Base-by-base conservation (phyloP, 768 basidiomycete species). In the Chalciporus piperatus region DNA sequence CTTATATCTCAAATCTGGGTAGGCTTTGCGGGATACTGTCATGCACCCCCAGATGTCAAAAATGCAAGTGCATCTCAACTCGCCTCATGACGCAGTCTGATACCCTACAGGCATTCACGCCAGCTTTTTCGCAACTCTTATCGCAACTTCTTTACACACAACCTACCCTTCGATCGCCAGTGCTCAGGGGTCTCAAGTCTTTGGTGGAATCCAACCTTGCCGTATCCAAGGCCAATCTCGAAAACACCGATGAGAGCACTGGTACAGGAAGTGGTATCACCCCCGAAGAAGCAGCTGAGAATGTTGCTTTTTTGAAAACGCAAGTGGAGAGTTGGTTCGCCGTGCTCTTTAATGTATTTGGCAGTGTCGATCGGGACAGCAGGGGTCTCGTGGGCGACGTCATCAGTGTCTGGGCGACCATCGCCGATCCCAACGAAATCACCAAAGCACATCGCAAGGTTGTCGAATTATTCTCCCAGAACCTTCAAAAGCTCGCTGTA, bases 271-370 rank as follows among this genome's bases (percentile, higher is more conserved):
- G 67, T 17, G 19, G 47, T 41, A 72, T 90, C 39, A 76, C 86
- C 10, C 72, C 74, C 14, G 75, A 76, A 37, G 79, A 83, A 61
- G 92, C 89, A 3, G 60, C 70, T 28, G 73, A 73, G 41, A 94
- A 94, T 59, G 56, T 98, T 23, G 74, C 67, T 1, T 88, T 89
- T 69, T 74, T 98, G 48, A 81, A 79, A 38, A 77, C 76, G 0
- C 88, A 98, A 64, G 86, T 80, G 0, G 89, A 93, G 66, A 97
- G 92, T 62, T 95, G 97, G 88, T 81, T 98, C 30, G 86, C 92
- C 1, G 93, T 98, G 5, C 76, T 97, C 41, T 94, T 98, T 76
- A 99, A 99, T 65, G 87, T 99, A n/a, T 98, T 96, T 70, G 81
- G 88, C 51, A 91, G 81, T 53, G 83, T 89, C 28, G 81, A 79